A percentile compares a stretch with the other conserved stretches of the same genome.
Conservation (phyloP, 1,284 basidiomycete species). For the Moniliella sp. region DNA sequence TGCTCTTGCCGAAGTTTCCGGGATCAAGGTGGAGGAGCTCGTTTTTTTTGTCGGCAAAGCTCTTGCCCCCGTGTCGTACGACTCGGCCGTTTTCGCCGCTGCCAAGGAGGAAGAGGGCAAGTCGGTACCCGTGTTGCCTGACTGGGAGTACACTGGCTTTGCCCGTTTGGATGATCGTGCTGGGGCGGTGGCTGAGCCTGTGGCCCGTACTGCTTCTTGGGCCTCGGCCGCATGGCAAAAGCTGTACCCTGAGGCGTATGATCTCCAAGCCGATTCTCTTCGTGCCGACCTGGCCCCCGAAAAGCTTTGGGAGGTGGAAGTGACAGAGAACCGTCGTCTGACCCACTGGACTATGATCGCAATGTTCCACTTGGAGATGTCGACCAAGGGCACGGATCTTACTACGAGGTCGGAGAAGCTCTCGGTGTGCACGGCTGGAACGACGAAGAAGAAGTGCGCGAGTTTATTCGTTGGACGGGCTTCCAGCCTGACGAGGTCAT, state of each 20-base stretch:
- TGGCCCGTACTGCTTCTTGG: too few species aligned
- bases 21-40: not conserved
- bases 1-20: constrained; percentile 1
- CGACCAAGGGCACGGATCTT: constrained; percentile 71
- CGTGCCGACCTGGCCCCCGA: constrained; percentile 62
- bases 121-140: constrained; percentile 10
- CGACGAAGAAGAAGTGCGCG: constrained; percentile 61
- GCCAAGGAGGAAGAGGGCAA: constrained; percentile 14
- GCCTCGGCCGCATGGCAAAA: constrained; percentile 30
- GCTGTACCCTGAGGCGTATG: constrained; percentile 33
- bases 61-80: constrained; percentile 1
- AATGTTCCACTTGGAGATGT: constrained; percentile 98
- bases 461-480: constrained; percentile 80
- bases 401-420: constrained; percentile 91
- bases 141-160: constrained; percentile 23
- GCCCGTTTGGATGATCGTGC: too few species aligned
- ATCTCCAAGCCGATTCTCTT: constrained; percentile 9
- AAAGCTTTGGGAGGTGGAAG: constrained; percentile 75
- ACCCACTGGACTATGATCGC: constrained; percentile 81
- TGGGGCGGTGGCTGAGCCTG: not conserved
- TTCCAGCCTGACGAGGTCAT: constrained; percentile 60
- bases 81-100: too few species aligned
- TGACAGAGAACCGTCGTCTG: constrained; percentile 76
- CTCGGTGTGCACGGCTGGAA: constrained; percentile 96
- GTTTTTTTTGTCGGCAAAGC: not conserved